These are phyloP conservation scores for Litchi chinensis DNA, from an alignment of 345 rosid genomes.

Conservation along the genomic window DNA sequence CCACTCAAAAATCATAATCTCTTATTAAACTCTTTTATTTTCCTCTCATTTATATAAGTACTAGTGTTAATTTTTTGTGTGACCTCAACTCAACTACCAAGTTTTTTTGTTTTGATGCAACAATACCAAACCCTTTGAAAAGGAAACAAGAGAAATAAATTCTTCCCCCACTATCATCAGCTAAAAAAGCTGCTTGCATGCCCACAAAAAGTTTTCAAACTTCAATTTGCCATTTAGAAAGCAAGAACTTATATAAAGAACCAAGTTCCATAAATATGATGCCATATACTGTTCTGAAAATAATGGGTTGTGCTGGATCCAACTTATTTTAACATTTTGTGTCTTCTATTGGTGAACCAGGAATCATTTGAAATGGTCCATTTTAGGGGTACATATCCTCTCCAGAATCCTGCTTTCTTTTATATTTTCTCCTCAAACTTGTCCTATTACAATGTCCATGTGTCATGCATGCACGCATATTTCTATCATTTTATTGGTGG, in stretches of 20 bases:
- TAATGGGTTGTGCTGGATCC: constrained; percentile 25
- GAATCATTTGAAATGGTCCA: constrained; percentile 30
- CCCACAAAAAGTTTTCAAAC: constrained; percentile 20
- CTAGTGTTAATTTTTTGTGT: neutral
- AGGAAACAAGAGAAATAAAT: neutral
- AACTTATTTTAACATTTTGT: constrained; percentile 10
- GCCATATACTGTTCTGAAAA: constrained; percentile 10
- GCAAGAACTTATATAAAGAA: constrained; percentile 8
- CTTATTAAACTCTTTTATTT: neutral
- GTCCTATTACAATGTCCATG: neutral
- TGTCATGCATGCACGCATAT: neutral
- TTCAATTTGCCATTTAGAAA: constrained; percentile 12
- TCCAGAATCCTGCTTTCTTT: constrained; percentile 8
- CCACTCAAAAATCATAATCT: constrained; percentile 37
- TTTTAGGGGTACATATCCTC: neutral
- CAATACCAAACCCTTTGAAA: constrained; percentile 18
- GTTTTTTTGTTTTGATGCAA: neutral
- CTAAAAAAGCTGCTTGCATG: constrained; percentile 16
- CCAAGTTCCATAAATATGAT: neutral
- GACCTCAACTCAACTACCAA: neutral
- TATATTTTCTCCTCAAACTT: neutral
- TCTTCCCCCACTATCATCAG: constrained; percentile 27
- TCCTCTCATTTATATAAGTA: neutral
- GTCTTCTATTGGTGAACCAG: constrained; percentile 22
- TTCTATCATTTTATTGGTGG: neutral